Conservation (phyloP, 2,329 filamentous ascomycete genomes). For the Hypoxylon rubiginosum region DNA sequence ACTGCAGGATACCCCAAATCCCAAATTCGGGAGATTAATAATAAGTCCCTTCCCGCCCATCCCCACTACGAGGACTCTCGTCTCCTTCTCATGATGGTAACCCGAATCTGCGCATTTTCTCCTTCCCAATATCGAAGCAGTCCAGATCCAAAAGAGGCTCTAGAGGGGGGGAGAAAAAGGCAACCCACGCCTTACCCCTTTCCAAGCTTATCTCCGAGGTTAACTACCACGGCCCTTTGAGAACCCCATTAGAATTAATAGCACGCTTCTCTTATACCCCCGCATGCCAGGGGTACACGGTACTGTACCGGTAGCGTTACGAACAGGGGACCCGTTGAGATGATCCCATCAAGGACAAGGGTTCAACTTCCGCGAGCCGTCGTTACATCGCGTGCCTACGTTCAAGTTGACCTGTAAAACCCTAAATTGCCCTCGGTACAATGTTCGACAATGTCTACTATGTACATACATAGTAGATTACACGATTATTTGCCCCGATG, state of each 20-base stretch:
- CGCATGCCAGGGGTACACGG: conserved; percentile 37
- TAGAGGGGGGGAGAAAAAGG: conserved; percentile 4
- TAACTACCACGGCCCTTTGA: conserved; percentile 23
- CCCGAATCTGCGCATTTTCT: conserved; percentile 2
- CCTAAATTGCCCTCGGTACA: conserved; percentile 21
- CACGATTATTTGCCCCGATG: conserved; percentile 11
- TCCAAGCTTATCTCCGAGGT: conserved; percentile 43
- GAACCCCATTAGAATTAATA: conserved; percentile 28
- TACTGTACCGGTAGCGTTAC: conserved; percentile 33
- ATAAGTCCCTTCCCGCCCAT: conserved; percentile 20
- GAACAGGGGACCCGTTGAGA: conserved; percentile 35
- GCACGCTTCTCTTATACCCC: conserved; percentile 34
- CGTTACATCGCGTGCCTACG: conserved; percentile 41
- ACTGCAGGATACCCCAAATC: conserved; percentile 43
- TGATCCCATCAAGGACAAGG: conserved; percentile 43
- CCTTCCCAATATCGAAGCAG: background rate
- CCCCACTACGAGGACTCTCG: conserved; percentile 13
- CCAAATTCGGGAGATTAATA: conserved; percentile 45
- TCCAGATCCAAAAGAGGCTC: conserved; percentile 8
- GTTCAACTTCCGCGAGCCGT: conserved; percentile 46
- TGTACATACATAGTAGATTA: no score
- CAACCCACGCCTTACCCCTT: conserved; percentile 34
- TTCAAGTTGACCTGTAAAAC: conserved; percentile 26
- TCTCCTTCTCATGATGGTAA: conserved; percentile 11
- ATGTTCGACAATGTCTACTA: no score